phyloP scores from a whole-genome alignment of 352 stramenopile species.

The Peronospora destructor region DNA sequence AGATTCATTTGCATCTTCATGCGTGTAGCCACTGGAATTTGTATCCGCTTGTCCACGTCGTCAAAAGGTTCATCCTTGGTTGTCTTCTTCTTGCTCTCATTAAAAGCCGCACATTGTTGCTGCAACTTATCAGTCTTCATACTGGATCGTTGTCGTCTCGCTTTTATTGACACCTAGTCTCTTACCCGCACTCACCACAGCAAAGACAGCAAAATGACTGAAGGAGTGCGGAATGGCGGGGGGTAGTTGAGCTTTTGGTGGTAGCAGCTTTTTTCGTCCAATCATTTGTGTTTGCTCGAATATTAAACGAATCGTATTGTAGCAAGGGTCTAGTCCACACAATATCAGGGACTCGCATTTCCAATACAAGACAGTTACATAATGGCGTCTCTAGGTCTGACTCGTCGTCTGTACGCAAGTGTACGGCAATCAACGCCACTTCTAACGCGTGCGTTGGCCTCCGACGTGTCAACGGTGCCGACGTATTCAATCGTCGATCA shows the following conservation, averaged over 20 bases:
- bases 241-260: not conserved
- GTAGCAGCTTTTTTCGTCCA: constrained; percentile 10
- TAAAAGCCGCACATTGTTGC: not conserved
- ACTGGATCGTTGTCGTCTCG: not conserved
- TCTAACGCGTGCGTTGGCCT: constrained; percentile 17
- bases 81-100: constrained; percentile 18
- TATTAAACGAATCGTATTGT: constrained; percentile 10
- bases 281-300: not conserved
- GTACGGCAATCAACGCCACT: constrained; percentile 11
- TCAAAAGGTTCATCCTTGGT: constrained; percentile 17
- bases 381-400: constrained; percentile 24
- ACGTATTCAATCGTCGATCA: constrained; percentile 74
- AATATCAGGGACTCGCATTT: constrained; percentile 1
- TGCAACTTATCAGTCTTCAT: constrained; percentile 28
- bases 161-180: not conserved
- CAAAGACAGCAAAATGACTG: constrained; percentile 2
- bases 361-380: not conserved
- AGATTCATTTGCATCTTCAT: constrained; percentile 46
- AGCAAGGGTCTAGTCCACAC: constrained; percentile 18
- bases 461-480: constrained; percentile 17
- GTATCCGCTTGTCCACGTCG: constrained; percentile 67
- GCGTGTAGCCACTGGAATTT: constrained; percentile 50
- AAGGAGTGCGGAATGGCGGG: constrained; percentile 13
- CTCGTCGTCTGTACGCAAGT: constrained; percentile 21
- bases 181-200: constrained; percentile 4